phyloP scores from a whole-genome alignment of 139 green algal species.

The Chlorella sp. region DNA sequence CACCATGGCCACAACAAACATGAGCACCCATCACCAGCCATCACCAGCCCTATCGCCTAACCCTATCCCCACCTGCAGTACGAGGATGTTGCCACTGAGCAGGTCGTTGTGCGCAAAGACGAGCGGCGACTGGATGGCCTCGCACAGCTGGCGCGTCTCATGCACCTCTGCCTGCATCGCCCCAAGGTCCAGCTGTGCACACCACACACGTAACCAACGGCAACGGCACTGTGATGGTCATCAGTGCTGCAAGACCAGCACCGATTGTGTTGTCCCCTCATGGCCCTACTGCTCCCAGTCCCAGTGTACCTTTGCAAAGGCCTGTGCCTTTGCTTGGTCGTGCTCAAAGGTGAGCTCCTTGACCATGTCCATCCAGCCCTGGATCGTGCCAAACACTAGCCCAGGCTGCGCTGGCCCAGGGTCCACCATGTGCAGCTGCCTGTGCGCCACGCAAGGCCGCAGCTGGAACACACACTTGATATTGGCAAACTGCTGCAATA shows the following conservation, averaged over 20 bases:
- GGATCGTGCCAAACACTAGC: slow-evolving; percentile 31
- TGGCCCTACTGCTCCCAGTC: too few species aligned
- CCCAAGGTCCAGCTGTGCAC: slow-evolving; percentile 16
- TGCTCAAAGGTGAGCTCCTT: slow-evolving; percentile 44
- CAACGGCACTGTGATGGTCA: too few species aligned
- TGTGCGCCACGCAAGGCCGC: too few species aligned
- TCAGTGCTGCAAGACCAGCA: too few species aligned
- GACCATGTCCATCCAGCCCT: slow-evolving; percentile 57
- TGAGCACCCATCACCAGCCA: too few species aligned
- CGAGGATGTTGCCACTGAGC: slow-evolving; percentile 84
- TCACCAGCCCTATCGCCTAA: too few species aligned
- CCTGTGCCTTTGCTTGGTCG: slow-evolving; percentile 43
- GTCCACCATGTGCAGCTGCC: slow-evolving; percentile 7
- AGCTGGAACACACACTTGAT: too few species aligned
- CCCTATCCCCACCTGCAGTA: slow-evolving; percentile 24
- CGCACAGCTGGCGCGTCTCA: slow-evolving; percentile 35
- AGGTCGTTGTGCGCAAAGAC: slow-evolving; percentile 89
- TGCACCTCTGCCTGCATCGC: slow-evolving; percentile 47
- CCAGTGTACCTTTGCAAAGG: slow-evolving; percentile 22
- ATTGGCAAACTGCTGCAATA: too few species aligned
- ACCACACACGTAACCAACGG: too few species aligned
- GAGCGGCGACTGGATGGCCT: slow-evolving; percentile 27
- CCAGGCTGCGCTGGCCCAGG: background rate
- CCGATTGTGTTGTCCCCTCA: too few species aligned
- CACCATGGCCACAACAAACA: too few species aligned